Evolutionary conservation across 768 basidiomycete species (phyloP).

Genomic region (Phaeotremella fagi): DNA sequence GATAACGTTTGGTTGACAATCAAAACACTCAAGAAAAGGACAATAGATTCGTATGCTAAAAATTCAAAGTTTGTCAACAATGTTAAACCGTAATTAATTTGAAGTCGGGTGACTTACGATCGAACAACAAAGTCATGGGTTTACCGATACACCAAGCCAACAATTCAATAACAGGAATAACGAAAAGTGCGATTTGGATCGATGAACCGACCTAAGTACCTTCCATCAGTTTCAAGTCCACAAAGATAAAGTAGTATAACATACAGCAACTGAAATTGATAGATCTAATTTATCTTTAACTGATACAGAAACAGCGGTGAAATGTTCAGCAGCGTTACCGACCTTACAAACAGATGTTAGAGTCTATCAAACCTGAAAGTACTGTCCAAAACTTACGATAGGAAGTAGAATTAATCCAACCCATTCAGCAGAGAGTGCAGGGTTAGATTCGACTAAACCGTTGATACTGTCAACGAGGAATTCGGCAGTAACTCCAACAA

Average conservation of each 20-base stretch:
- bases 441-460: conserved; percentile 59
- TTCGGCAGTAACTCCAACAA: conserved; percentile 62
- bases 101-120: conserved; percentile 50
- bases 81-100: neutral
- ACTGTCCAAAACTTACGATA: conserved; percentile 56
- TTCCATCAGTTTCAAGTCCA: conserved; percentile 37
- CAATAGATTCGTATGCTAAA: conserved; percentile 70
- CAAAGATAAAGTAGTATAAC: conserved; percentile 62
- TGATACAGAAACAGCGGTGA: conserved; percentile 84
- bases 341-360: conserved; percentile 13
- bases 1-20: conserved; percentile 76
- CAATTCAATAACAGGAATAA: conserved; percentile 59
- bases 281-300: conserved; percentile 81
- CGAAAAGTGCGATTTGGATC: conserved; percentile 56
- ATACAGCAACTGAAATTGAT: conserved; percentile 82
- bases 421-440: conserved; percentile 66
- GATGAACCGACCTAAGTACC: conserved; percentile 80
- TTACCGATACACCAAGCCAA: conserved; percentile 79
- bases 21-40: conserved; percentile 54
- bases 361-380: neutral
- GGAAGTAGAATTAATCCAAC: conserved; percentile 87
- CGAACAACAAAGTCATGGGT: conserved; percentile 63
- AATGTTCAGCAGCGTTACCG: conserved; percentile 60
- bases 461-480: conserved; percentile 74
- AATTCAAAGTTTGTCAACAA: neutral